These are phyloP conservation scores for Skeletonema potamos DNA, from an alignment of 108 stramenopile genomes.

Conservation along the genomic window DNA sequence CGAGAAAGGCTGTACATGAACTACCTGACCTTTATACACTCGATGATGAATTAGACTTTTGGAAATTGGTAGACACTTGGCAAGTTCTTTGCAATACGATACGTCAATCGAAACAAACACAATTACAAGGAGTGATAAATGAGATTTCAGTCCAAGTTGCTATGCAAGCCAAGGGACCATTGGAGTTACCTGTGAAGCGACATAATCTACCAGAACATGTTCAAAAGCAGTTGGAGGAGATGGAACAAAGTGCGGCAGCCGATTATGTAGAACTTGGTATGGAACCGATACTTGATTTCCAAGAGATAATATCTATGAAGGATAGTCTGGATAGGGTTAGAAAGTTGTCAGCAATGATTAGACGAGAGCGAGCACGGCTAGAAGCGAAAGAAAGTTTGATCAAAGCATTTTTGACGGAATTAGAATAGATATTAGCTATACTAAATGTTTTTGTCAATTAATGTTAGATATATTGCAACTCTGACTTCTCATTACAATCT, in stretches of 20 bases:
- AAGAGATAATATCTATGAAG: slow-evolving; percentile 49
- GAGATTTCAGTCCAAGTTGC: slow-evolving; percentile 64
- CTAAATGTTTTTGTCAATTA: too few relatives aligned
- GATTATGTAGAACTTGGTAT: slow-evolving; percentile 50
- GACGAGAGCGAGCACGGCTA: slow-evolving; percentile 53
- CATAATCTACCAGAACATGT: slow-evolving; percentile 49
- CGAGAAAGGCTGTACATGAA: slow-evolving; percentile 28
- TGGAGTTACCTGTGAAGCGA: slow-evolving; percentile 69
- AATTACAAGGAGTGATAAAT: slow-evolving; percentile 52
- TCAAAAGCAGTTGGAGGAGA: slow-evolving; percentile 42
- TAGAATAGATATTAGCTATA: not conserved
- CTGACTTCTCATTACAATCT: not conserved
- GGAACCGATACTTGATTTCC: slow-evolving; percentile 79
- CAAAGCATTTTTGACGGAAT: slow-evolving; percentile 19
- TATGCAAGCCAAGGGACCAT: slow-evolving; percentile 38
- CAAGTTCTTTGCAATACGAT: slow-evolving; percentile 72
- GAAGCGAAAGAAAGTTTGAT: slow-evolving; percentile 51
- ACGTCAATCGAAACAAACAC: slow-evolving; percentile 41
- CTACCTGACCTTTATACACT: slow-evolving; percentile 15
- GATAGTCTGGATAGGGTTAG: slow-evolving; percentile 30
- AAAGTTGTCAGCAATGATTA: slow-evolving; percentile 50
- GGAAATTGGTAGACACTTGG: slow-evolving; percentile 67
- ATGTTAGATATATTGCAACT: too few relatives aligned
- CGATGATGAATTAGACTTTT: slow-evolving; percentile 40
- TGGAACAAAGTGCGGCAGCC: slow-evolving; percentile 56